phyloP scores from a whole-genome alignment of 2,329 filamentous ascomycete species.

The Colletotrichum sp. region DNA sequence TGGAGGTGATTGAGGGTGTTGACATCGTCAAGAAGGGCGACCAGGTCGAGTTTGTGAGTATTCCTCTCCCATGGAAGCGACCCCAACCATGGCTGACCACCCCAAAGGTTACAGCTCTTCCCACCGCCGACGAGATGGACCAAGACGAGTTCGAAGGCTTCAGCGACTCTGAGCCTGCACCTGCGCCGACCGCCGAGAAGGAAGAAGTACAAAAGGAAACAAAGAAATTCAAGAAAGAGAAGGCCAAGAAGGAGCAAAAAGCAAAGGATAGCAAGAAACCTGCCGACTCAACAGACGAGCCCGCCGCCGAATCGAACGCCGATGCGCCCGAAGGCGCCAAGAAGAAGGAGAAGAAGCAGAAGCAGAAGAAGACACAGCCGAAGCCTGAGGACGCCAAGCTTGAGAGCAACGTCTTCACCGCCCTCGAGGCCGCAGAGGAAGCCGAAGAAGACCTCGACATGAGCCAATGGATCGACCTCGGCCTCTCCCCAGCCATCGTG shows the following conservation, averaged over 20 bases:
- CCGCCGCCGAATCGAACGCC: neutral
- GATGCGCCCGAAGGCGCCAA: conserved; percentile 27
- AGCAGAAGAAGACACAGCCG: conserved; percentile 27
- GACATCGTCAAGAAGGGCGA: conserved; percentile 76
- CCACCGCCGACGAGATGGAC: conserved; percentile 23
- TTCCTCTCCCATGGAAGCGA: rapidly evolving
- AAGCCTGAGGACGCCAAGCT: conserved; percentile 44
- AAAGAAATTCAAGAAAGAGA: conserved; percentile 32
- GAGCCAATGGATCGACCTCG: conserved; percentile 78
- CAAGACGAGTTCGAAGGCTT: conserved; percentile 70
- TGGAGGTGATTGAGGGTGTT: conserved; percentile 92
- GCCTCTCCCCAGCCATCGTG: conserved; percentile 74
- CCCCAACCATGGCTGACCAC: neutral
- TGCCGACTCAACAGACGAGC: neutral
- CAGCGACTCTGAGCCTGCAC: conserved; percentile 51
- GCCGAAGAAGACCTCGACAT: conserved; percentile 69
- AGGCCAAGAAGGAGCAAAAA: conserved; percentile 32
- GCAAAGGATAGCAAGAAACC: conserved; percentile 25
- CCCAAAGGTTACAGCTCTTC: neutral
- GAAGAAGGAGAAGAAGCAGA: conserved; percentile 33
- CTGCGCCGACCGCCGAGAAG: conserved; percentile 23
- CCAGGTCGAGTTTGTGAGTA: conserved; percentile 60
- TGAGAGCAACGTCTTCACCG: conserved; percentile 57
- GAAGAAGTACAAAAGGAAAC: conserved; percentile 30
- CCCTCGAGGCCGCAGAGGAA: conserved; percentile 59